A percentile compares a stretch with the other conserved stretches of the same genome.
Conservation (phyloP, 768 basidiomycete genomes). For the Serendipita indica region DNA sequence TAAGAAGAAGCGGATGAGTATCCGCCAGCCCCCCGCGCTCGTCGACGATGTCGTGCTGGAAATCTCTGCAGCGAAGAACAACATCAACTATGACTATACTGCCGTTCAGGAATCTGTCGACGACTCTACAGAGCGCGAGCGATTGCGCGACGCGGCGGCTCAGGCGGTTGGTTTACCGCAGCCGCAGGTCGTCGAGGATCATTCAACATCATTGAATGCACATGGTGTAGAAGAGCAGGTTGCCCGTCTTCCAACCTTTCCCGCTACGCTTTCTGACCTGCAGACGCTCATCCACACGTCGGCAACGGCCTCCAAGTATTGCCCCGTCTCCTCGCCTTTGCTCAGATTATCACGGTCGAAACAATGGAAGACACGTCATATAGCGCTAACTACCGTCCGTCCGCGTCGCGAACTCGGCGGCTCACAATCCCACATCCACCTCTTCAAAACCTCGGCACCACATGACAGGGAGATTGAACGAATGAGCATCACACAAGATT, state of each 20-base stretch:
- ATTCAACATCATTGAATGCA: too few species aligned
- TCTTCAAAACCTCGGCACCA: constrained; percentile 47
- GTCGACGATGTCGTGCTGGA: constrained; percentile 3
- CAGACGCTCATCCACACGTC: constrained; percentile 37
- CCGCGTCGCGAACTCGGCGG: background rate
- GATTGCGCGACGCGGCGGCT: constrained; percentile 61
- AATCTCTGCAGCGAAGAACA: background rate
- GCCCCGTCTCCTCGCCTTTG: constrained; percentile 46
- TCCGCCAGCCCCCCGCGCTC: background rate
- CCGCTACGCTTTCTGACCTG: constrained; percentile 40
- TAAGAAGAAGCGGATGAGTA: background rate
- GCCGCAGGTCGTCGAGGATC: constrained; percentile 33
- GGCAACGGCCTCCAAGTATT: constrained; percentile 49
- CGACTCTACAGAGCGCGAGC: constrained; percentile 48
- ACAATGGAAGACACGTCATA: constrained; percentile 52
- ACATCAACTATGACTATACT: background rate
- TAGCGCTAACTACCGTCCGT: constrained; percentile 31
- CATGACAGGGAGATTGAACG: constrained; percentile 62
- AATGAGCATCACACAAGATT: constrained; percentile 60
- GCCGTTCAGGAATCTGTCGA: constrained; percentile 26
- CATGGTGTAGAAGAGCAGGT: constrained; percentile 24
- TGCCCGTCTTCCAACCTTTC: constrained; percentile 56
- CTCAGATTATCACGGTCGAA: constrained; percentile 37
- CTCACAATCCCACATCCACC: constrained; percentile 40
- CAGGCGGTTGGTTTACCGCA: constrained; percentile 54